A percentile compares a stretch with the other conserved stretches of the same genome.
Conservation (phyloP, 1,139 yeast species). For the Blastobotrys raffinosifermentans region DNA sequence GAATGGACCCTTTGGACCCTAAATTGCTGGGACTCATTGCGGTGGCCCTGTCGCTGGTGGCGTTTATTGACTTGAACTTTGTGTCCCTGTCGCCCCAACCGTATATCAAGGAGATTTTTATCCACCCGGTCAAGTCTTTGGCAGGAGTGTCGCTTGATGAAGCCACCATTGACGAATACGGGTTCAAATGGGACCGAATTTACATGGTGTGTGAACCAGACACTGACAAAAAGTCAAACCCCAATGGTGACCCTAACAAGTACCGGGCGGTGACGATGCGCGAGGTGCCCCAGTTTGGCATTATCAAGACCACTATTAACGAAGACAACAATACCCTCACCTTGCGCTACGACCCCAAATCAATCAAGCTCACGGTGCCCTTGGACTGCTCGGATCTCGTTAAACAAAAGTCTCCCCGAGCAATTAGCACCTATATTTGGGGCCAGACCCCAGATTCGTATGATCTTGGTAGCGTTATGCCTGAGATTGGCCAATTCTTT, state of each 20-base stretch:
- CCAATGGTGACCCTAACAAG: constrained; percentile 8
- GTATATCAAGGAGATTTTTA: constrained; percentile 24
- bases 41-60: too few species aligned
- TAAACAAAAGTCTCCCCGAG: constrained; percentile 4
- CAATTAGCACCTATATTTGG: constrained; percentile 15
- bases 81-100: neutral
- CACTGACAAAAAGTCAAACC: constrained; percentile 8
- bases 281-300: constrained; percentile 31
- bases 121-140: constrained; percentile 41
- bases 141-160: constrained; percentile 33
- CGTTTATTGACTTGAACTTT: too few species aligned
- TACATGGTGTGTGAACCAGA: constrained; percentile 35
- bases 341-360: constrained; percentile 26
- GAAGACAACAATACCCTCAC: constrained; percentile 25
- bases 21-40: too few species aligned
- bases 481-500: constrained; percentile 14
- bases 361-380: constrained; percentile 15
- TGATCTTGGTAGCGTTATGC: constrained; percentile 13
- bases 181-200: constrained; percentile 40
- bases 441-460: constrained; percentile 14
- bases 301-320: constrained; percentile 28
- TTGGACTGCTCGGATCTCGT: constrained; percentile 23
- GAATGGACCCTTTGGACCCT: too few species aligned
- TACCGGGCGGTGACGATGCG: constrained; percentile 35
- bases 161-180: constrained; percentile 35